These are phyloP conservation scores for Boehmeria nivea DNA, from an alignment of 306 rosid species.

Conservation along the genomic window DNA sequence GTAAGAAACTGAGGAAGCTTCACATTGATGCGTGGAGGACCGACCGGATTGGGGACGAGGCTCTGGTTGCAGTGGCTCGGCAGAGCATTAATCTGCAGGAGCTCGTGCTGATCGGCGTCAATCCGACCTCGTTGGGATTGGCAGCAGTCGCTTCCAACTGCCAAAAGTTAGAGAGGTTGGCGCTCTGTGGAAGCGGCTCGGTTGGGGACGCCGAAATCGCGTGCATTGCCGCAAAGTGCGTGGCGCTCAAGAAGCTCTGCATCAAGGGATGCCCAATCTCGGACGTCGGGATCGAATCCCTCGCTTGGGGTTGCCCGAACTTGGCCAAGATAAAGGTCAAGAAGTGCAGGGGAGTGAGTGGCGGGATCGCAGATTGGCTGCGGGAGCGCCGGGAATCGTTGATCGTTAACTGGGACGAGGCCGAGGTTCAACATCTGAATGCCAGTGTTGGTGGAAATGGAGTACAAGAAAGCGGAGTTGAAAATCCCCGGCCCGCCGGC, in stretches of 20 bases:
- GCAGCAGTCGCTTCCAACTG: conserved; percentile 59
- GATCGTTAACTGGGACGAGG: conserved; percentile 56
- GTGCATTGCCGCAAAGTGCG: conserved; percentile 63
- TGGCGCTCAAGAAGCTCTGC: conserved; percentile 67
- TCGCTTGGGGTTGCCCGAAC: conserved; percentile 75
- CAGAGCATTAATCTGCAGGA: conserved; percentile 62
- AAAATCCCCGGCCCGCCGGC: conserved; percentile 9
- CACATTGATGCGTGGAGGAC: conserved; percentile 89
- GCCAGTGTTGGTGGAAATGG: conserved; percentile 39
- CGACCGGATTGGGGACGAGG: conserved; percentile 66
- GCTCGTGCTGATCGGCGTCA: conserved; percentile 70
- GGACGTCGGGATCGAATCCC: conserved; percentile 53
- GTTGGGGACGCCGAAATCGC: conserved; percentile 72
- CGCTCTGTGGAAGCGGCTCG: conserved; percentile 67
- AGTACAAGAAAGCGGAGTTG: conserved; percentile 29
- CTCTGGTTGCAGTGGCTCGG: conserved; percentile 53
- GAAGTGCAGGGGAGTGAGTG: conserved; percentile 67
- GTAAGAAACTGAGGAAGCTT: conserved; percentile 65
- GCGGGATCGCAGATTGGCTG: conserved; percentile 54
- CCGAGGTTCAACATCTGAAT: conserved; percentile 42
- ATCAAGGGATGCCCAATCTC: conserved; percentile 84
- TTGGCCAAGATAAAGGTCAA: conserved; percentile 76
- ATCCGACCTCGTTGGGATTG: conserved; percentile 51
- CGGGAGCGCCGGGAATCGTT: conserved; percentile 50
- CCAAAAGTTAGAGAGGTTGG: conserved; percentile 59